Evolutionary conservation across 805 yeast species (phyloP), one percentile per base, ranked within the genome.

Genomic region (Schizosaccharomyces octosporus): DNA sequence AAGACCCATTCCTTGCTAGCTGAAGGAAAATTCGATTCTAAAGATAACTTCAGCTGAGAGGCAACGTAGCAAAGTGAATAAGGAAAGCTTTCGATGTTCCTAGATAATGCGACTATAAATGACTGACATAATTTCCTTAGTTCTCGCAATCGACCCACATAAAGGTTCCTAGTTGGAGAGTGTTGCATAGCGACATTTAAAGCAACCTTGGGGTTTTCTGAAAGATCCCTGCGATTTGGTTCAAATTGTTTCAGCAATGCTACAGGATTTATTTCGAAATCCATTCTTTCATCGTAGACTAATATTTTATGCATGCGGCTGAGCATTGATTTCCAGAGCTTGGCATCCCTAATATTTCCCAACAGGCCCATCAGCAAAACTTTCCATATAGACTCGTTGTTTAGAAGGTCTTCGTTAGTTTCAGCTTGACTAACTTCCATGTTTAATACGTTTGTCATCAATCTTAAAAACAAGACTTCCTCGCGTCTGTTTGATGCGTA

Each of bases 181-280:
- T 86, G 89, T 64, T 83, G 84, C 64, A 90, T 86, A 0, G 97
- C 95, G 48, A 73, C 75, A 61, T 80, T 83, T 0, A 85, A 24
- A 17, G 29, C 27, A 17, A 29, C 17, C n/a, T 51, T 51, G 31
- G 57, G 57, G 21, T 29, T 51, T 6, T 51, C 57, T 19, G 36
- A 19, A 17, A 6, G 36, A 9, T 29, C 32, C 7, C 5, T 17
- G 6, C 67, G 76, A 41, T 69, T 68, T 41, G 72, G 64, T n/a
- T 67, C 64, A 21, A 65, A 45, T 21, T 66, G 61, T 51, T 64
- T 64, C 59, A 67, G 66, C 5, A 67, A 64, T 17, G 72, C 71
- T 2, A 79, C 69, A 1, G 97, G 97, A 69, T 88, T 86, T 62
- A 89, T 81, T 68, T 89, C 96, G 65, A 87, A 80, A 62, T 82